A percentile compares a stretch with the other conserved stretches of the same genome.
Evolutionary conservation across 1,284 basidiomycete genomes (phyloP).

Genomic region (Ganoderma lingzhi): DNA sequence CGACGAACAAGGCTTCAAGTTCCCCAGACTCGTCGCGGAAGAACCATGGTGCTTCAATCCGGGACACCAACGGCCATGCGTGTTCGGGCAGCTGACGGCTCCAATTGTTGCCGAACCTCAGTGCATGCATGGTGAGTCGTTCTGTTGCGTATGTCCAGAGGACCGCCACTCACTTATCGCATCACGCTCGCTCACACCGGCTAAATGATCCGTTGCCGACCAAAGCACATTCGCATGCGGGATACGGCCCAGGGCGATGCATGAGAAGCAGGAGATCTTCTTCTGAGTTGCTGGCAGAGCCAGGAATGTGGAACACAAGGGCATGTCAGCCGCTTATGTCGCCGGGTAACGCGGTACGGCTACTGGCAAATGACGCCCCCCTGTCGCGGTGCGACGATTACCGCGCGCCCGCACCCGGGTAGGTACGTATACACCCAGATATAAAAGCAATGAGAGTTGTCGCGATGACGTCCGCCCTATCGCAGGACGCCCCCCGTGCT

Average conservation of each 20-base stretch:
- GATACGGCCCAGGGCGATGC: background rate
- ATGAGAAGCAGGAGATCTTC: background rate
- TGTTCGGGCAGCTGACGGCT: constrained; percentile 17
- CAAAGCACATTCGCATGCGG: background rate
- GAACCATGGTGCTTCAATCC: background rate
- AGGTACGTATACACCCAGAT: background rate
- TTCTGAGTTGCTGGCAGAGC: background rate
- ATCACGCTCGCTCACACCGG: background rate
- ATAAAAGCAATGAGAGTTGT: background rate
- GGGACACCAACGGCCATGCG: constrained; percentile 2
- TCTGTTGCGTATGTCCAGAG: background rate
- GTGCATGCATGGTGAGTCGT: constrained; percentile 12
- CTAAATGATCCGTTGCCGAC: background rate
- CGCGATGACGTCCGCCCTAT: background rate
- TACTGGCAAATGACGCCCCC: background rate
- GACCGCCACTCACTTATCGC: constrained; percentile 2
- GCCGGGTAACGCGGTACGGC: constrained; percentile 2
- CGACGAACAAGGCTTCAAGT: background rate
- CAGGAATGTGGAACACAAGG: background rate
- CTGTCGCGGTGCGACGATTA: background rate
- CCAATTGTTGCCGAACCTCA: constrained; percentile 16
- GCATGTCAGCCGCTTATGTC: background rate
- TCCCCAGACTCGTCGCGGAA: background rate
- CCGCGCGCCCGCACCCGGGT: background rate
- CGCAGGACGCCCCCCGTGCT: background rate